phyloP scores from a whole-genome alignment of 1,139 yeast genomes.

The Ogataea hybrid region DNA sequence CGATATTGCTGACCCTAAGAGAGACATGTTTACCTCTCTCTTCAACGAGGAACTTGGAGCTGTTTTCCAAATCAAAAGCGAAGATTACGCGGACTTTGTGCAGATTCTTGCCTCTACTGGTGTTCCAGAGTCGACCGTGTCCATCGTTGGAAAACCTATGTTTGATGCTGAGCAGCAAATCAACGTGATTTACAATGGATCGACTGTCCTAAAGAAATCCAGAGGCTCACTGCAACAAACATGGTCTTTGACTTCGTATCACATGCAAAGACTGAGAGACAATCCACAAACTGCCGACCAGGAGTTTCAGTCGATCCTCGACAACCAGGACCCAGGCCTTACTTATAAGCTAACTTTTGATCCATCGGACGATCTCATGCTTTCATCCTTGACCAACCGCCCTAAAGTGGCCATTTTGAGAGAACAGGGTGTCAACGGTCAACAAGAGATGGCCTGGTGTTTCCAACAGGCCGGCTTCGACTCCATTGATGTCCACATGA shows the following conservation, averaged over 20 bases:
- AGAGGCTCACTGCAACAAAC: constrained; percentile 75
- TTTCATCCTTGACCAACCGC: constrained; percentile 36
- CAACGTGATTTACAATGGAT: constrained; percentile 46
- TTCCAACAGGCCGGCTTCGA: constrained; percentile 95
- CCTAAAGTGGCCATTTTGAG: constrained; percentile 96
- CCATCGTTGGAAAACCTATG: constrained; percentile 65
- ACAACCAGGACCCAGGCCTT: constrained; percentile 89
- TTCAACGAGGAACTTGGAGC: constrained; percentile 97
- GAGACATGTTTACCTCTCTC: constrained; percentile 49
- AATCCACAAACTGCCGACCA: constrained; percentile 89
- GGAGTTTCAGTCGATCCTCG: constrained; percentile 72
- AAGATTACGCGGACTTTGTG: constrained; percentile 54
- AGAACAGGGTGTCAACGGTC: constrained; percentile 99
- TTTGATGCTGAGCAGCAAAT: constrained; percentile 53
- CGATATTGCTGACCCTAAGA: constrained; percentile 24
- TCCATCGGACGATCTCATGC: constrained; percentile 43
- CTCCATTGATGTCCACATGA: constrained; percentile 94
- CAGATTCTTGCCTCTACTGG: constrained; percentile 55
- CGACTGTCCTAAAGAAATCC: constrained; percentile 46
- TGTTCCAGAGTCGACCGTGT: constrained; percentile 53
- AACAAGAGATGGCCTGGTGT: constrained; percentile 98
- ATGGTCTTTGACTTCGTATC: constrained; percentile 90
- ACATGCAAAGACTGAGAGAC: constrained; percentile 89
- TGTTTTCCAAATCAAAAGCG: constrained; percentile 77
- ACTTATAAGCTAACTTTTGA: constrained; percentile 73